Conservation (phyloP, 2,329 filamentous ascomycete species). For the Talaromyces sp. region DNA sequence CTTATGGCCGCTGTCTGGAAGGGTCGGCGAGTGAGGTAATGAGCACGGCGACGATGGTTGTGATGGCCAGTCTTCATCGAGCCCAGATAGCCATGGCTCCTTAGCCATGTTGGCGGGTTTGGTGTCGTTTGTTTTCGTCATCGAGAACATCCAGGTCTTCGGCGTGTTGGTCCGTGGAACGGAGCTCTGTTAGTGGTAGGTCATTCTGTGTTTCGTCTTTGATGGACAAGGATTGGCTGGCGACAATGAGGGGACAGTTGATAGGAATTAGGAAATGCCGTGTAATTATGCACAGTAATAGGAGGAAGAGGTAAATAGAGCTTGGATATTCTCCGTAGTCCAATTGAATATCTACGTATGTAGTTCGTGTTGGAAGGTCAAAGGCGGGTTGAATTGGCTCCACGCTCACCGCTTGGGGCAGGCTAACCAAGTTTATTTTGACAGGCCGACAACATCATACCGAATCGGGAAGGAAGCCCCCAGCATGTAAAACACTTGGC, state of each 20-base stretch:
- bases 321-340: background rate
- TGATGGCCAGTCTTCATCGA: conserved; percentile 45
- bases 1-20: conserved; percentile 3
- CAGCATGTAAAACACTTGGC: background rate
- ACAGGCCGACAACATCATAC: conserved; percentile 4
- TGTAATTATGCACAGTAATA: background rate
- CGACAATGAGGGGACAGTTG: background rate
- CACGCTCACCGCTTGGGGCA: background rate
- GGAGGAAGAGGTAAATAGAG: background rate
- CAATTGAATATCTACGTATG: conserved; percentile 1
- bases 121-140: conserved; percentile 17
- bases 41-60: conserved; percentile 37
- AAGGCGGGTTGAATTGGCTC: background rate
- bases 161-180: conserved; percentile 20
- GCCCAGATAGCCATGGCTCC: conserved; percentile 46
- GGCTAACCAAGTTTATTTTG: background rate
- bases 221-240: background rate
- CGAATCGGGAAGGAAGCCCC: background rate
- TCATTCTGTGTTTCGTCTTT: conserved; percentile 15
- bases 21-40: conserved; percentile 17
- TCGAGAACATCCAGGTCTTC: background rate
- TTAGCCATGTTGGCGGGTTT: conserved; percentile 21
- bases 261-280: background rate
- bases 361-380: background rate
- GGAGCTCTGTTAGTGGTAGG: conserved; percentile 14